A percentile compares a stretch with the other conserved stretches of the same genome.
Conservation (phyloP, 257 asterid species). For the Rehmannia glutinosa region DNA sequence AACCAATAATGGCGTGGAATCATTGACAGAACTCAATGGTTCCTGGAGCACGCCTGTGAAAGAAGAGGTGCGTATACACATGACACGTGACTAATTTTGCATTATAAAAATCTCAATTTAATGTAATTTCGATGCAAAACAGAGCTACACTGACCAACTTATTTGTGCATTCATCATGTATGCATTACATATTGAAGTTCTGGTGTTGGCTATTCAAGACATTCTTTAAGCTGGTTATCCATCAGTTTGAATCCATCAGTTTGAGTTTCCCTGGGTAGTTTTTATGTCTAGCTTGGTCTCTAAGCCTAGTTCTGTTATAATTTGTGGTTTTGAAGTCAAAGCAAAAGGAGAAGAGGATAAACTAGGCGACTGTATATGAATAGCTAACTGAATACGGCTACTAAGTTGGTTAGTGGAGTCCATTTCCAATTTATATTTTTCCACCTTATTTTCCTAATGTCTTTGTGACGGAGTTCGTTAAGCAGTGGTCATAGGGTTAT, state of each 20-base stretch:
- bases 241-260: no score
- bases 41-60: constrained; percentile 30
- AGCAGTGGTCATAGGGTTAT: constrained; percentile 9
- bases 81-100: constrained; percentile 9
- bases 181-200: not conserved
- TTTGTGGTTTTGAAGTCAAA: not conserved
- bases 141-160: not conserved
- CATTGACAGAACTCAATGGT: constrained; percentile 26
- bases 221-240: not conserved
- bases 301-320: not conserved
- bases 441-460: not conserved
- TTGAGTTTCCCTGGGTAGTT: not conserved
- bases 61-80: constrained; percentile 55
- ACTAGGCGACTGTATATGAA: not conserved
- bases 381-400: not conserved
- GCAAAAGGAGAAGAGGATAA: not conserved
- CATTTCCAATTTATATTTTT: not conserved
- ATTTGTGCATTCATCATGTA: not conserved
- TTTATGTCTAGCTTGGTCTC: constrained; percentile 1
- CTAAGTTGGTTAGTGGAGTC: constrained; percentile 1
- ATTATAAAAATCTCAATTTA: not conserved
- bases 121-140: constrained; percentile 5
- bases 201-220: not conserved
- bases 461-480: not conserved
- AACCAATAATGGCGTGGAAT: constrained; percentile 23